Percentiles rank a stretch among this genome's conserved stretches.
Conservation (phyloP, 768 basidiomycete species). For the Trametes sanguinea region DNA sequence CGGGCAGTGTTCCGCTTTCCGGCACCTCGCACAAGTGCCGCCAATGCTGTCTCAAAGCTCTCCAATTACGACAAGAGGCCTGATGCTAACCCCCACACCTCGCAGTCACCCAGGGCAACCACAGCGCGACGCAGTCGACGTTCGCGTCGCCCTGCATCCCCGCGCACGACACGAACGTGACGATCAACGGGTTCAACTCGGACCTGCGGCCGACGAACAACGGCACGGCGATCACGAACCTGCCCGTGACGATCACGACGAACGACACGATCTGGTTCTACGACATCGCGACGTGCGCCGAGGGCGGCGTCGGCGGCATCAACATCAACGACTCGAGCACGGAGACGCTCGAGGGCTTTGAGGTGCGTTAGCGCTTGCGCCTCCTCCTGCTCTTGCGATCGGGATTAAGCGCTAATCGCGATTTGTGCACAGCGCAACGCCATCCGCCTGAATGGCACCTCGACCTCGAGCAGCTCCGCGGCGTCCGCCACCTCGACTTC, state of each 20-base stretch:
- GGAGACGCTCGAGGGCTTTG: slow-evolving; percentile 44
- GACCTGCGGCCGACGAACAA: slow-evolving; percentile 51
- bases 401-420: no score
- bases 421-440: slow-evolving; percentile 50
- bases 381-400: neutral
- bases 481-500: slow-evolving; percentile 19
- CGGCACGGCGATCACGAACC: slow-evolving; percentile 45
- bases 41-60: no score
- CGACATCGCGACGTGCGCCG: slow-evolving; percentile 53
- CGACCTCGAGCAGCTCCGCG: slow-evolving; percentile 24
- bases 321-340: slow-evolving; percentile 50
- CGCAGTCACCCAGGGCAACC: slow-evolving; percentile 54
- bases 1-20: no score
- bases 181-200: slow-evolving; percentile 62
- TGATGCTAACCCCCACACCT: no score
- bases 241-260: slow-evolving; percentile 46
- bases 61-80: no score
- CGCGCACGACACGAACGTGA: slow-evolving; percentile 46
- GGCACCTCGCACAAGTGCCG: no score
- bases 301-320: slow-evolving; percentile 63
- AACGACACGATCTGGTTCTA: slow-evolving; percentile 61
- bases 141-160: slow-evolving; percentile 57
- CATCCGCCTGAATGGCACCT: slow-evolving; percentile 55
- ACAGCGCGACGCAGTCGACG: slow-evolving; percentile 57
- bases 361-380: no score